phyloP scores from a whole-genome alignment of 75 land plant species.

The Selaginella tamariscina region DNA sequence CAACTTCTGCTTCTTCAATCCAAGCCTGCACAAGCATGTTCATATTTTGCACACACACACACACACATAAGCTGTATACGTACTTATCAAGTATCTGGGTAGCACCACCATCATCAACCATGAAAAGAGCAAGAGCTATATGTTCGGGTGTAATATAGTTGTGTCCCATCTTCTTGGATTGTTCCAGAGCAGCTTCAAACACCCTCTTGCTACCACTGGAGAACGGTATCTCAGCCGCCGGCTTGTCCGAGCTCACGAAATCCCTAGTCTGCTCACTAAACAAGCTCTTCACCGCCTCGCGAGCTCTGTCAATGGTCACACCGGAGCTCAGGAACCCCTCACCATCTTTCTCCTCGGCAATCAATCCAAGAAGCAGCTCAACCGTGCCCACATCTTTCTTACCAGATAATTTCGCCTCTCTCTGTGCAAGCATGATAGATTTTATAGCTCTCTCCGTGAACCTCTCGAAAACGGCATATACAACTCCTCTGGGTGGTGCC shows the following conservation, averaged over 20 bases:
- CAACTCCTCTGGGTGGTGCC: not conserved
- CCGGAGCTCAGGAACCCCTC: conserved; percentile 63
- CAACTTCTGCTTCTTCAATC: conserved; percentile 47
- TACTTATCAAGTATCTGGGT: conserved; percentile 61
- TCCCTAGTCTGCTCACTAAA: conserved; percentile 4
- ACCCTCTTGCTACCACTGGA: conserved; percentile 68
- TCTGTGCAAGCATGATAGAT: conserved; percentile 69
- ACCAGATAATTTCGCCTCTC: conserved; percentile 61
- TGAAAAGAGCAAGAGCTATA: conserved; percentile 56
- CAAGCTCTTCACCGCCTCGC: conserved; percentile 45
- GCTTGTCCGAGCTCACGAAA: conserved; percentile 6
- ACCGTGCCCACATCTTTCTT: conserved; percentile 52
- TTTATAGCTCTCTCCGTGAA: conserved; percentile 94
- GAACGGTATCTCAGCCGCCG: conserved; percentile 62
- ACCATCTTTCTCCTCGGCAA: conserved; percentile 54
- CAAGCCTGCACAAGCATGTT: conserved; percentile 38
- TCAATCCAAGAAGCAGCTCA: conserved; percentile 69
- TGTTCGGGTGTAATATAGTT: conserved; percentile 90
- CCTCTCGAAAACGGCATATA: conserved; percentile 69
- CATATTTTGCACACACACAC: not conserved
- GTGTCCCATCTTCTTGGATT: conserved; percentile 62
- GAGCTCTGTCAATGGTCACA: conserved; percentile 48
- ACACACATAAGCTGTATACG: not conserved
- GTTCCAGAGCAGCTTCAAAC: conserved; percentile 75
- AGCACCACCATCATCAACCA: conserved; percentile 46